Percentiles rank a stretch among this genome's conserved stretches.
Conservation (phyloP, 179 eudicot species). For the Actinidia arguta region DNA sequence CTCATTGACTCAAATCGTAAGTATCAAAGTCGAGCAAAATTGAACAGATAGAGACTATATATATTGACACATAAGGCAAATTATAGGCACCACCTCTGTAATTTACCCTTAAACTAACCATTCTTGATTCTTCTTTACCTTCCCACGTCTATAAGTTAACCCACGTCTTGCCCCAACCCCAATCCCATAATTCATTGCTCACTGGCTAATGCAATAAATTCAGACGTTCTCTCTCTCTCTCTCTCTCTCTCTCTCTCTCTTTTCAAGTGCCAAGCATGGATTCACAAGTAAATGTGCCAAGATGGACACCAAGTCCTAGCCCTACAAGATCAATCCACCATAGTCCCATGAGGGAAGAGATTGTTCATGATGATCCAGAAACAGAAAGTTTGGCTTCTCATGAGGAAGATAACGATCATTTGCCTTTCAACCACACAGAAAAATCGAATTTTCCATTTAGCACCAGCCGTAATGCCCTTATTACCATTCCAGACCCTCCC, state of each 20-base stretch:
- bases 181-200: too few species aligned
- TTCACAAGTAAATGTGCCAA: slow-evolving; percentile 2
- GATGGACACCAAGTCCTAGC: slow-evolving; percentile 23
- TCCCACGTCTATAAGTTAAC: too few species aligned
- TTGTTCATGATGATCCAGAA: neutral
- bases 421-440: neutral
- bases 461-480: neutral
- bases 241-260: slow-evolving; percentile 17
- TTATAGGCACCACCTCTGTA: too few species aligned
- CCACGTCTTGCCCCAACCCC: too few species aligned
- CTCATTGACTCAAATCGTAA: too few species aligned
- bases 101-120: too few species aligned
- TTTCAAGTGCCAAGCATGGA: neutral
- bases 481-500: neutral
- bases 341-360: neutral
- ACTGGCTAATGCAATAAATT: too few species aligned
- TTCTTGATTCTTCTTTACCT: too few species aligned
- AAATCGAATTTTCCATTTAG: slow-evolving; percentile 19
- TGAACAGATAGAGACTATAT: too few species aligned
- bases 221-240: too few species aligned
- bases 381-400: slow-evolving; percentile 14
- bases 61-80: too few species aligned
- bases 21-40: too few species aligned
- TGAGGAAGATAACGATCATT: neutral
- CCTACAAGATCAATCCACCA: neutral